Percentiles rank a stretch among this genome's conserved stretches.
These are phyloP conservation scores for Collybiopsis confluens DNA, from an alignment of 768 basidiomycete genomes.

Conservation along the genomic window DNA sequence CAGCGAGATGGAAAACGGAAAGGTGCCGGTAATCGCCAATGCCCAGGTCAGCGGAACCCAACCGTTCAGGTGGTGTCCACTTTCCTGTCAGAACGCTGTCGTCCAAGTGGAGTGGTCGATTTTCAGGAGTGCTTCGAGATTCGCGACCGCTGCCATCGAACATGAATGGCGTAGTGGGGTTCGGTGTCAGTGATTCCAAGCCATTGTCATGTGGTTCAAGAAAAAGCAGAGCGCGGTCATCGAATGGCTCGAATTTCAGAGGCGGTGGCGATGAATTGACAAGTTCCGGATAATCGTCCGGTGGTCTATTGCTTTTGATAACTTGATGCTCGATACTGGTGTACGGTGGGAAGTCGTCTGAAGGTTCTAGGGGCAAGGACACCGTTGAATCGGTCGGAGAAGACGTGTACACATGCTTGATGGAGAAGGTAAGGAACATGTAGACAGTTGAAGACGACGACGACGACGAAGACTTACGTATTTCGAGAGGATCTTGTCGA, in stretches of 20 bases:
- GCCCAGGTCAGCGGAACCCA: neutral
- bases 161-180: neutral
- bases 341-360: constrained; percentile 23
- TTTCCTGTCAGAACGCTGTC: neutral
- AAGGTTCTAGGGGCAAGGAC: constrained; percentile 25
- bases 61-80: neutral
- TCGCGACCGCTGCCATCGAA: neutral
- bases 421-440: constrained; percentile 5
- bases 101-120: neutral
- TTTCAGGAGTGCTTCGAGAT: neutral
- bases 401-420: constrained; percentile 46
- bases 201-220: neutral
- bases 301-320: neutral
- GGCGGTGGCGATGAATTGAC: constrained; percentile 2
- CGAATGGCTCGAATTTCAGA: constrained; percentile 4
- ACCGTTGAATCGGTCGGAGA: constrained; percentile 27
- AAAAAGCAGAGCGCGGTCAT: constrained; percentile 4
- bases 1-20: neutral
- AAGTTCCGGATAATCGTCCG: constrained; percentile 1
- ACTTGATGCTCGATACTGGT: constrained; percentile 18
- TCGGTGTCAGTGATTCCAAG: neutral
- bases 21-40: constrained; percentile 1
- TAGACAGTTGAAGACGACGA: neutral
- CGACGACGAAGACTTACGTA: constrained; percentile 48
- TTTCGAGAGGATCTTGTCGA: constrained; percentile 81